phyloP scores from a whole-genome alignment of 208 protist genomes.

The Leishmania amazonensis region DNA sequence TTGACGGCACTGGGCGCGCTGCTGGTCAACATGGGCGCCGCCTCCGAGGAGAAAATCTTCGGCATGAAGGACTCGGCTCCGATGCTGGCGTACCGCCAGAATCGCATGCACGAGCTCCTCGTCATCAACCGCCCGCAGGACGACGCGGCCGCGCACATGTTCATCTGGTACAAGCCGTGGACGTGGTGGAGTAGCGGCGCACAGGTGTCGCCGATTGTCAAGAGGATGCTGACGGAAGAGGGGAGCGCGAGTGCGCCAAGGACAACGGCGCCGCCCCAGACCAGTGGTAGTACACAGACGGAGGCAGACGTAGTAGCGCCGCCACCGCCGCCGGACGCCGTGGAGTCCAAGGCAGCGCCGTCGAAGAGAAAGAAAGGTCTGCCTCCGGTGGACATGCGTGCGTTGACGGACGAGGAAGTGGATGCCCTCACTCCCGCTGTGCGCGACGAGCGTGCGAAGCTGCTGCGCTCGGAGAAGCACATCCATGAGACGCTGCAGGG shows the following conservation, averaged over 20 bases:
- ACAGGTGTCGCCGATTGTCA: slow-evolving; percentile 44
- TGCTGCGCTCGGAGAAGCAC: slow-evolving; percentile 60
- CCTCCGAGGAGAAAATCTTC: slow-evolving; percentile 60
- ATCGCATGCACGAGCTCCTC: slow-evolving; percentile 48
- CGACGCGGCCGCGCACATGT: slow-evolving; percentile 38
- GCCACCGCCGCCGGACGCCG: slow-evolving; percentile 5
- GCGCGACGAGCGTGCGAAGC: slow-evolving; percentile 55
- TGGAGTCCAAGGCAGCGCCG: slow-evolving; percentile 8
- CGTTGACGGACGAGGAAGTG: slow-evolving; percentile 44
- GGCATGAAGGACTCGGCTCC: slow-evolving; percentile 30
- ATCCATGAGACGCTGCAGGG: slow-evolving; percentile 68
- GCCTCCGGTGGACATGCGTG: slow-evolving; percentile 45
- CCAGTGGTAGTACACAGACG: slow-evolving; percentile 13
- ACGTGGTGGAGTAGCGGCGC: slow-evolving; percentile 63
- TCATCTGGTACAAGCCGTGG: slow-evolving; percentile 73
- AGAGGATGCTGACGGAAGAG: not conserved
- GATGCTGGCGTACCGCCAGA: slow-evolving; percentile 32
- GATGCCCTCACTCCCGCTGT: slow-evolving; percentile 45
- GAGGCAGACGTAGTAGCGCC: slow-evolving; percentile 6
- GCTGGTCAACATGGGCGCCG: slow-evolving; percentile 61
- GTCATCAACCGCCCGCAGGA: slow-evolving; percentile 62
- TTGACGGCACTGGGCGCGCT: slow-evolving; percentile 62
- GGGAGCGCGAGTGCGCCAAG: not conserved
- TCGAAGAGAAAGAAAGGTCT: slow-evolving; percentile 45
- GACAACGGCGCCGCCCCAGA: slow-evolving; percentile 2